Evolutionary conservation across 805 yeast species (phyloP), one percentile per base, ranked within the genome.

Genomic region (Tetrapisispora iriomotensis): DNA sequence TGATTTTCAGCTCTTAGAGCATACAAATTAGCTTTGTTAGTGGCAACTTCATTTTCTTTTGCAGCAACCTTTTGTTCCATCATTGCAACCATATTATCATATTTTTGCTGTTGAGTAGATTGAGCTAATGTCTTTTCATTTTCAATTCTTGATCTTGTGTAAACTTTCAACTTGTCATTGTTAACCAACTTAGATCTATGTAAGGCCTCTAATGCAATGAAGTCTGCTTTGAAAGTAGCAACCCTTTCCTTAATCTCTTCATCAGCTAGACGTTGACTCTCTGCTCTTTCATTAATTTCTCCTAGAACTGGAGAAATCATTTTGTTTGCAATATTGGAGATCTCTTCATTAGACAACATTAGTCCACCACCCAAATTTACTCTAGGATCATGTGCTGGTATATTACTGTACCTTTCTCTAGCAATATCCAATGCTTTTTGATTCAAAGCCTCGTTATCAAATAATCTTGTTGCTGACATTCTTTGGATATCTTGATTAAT

Each of bases 351-450:
- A 29, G 82, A 68, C 72, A 90, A 75, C 53, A 71, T 74, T 42
- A 84, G 69, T 2, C 96, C 97, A 45, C 94, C 95, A 44, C 98
- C 98, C 45, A 90, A 64, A 53, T 85, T 71, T 50, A 86, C 67
- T 58, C 79, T 74, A 46, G 78, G 76, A 37, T 50, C 56, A 12
- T 26, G 34, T 22, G 33, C 15, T 13, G 39, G 34, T n/a, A 37
- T 3, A 19, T 74, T 77, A 36, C 72, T 74, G 34, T 72, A 67
- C 51, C 77, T 76, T 45, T 73, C 72, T 56, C 82, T 82, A 2
- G 96, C 96, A 45, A 82, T 64, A 23, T 79, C 77, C 39, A 81
- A 70, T 2, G 96, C 96, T 46, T 73, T 72, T 46, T 76, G 75
- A 64, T 85, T 85, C 54, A 66, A 71, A 34, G 72, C 76, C 14